A percentile compares a stretch with the other conserved stretches of the same genome.
Conservation (phyloP, 495 filamentous ascomycete genomes). For the Penicillium taxi region DNA sequence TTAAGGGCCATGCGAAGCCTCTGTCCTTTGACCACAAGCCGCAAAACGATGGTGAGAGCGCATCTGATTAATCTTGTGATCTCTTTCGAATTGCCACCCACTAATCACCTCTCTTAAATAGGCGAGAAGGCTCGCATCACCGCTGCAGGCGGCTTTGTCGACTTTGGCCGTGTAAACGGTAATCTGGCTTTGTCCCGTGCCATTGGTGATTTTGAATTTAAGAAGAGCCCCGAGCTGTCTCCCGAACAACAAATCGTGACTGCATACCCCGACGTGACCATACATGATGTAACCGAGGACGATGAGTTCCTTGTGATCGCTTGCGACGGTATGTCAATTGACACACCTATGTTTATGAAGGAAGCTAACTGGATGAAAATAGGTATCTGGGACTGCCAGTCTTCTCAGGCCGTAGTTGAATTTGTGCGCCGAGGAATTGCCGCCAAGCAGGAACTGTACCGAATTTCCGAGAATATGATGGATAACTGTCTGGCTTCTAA, state of each 20-base stretch:
- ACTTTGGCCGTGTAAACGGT: constrained; percentile 96
- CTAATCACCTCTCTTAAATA: constrained; percentile 25
- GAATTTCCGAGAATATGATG: constrained; percentile 99
- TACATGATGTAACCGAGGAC: constrained; percentile 83
- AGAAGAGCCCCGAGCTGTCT: constrained; percentile 93
- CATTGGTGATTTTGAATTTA: constrained; percentile 99
- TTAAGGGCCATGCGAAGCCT: constrained; percentile 94
- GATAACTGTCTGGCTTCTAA: constrained; percentile 96
- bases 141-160: constrained; percentile 93
- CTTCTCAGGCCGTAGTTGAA: constrained; percentile 92
- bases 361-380: constrained; percentile 24
- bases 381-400: constrained; percentile 99
- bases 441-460: constrained; percentile 83
- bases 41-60: constrained; percentile 78
- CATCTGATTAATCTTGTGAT: background rate
- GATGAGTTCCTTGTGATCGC: constrained; percentile 97
- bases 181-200: constrained; percentile 96
- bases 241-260: constrained; percentile 98
- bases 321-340: constrained; percentile 69
- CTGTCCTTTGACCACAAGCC: constrained; percentile 98
- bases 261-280: constrained; percentile 85
- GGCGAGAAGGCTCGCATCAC: constrained; percentile 94
- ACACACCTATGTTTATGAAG: background rate
- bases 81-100: background rate
- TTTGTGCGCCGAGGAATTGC: constrained; percentile 94